Percentiles rank a stretch among this genome's conserved stretches.
These are phyloP conservation scores for Cladosporium sphaerospermum DNA, from an alignment of 2,329 filamentous ascomycete species.

Conservation along the genomic window DNA sequence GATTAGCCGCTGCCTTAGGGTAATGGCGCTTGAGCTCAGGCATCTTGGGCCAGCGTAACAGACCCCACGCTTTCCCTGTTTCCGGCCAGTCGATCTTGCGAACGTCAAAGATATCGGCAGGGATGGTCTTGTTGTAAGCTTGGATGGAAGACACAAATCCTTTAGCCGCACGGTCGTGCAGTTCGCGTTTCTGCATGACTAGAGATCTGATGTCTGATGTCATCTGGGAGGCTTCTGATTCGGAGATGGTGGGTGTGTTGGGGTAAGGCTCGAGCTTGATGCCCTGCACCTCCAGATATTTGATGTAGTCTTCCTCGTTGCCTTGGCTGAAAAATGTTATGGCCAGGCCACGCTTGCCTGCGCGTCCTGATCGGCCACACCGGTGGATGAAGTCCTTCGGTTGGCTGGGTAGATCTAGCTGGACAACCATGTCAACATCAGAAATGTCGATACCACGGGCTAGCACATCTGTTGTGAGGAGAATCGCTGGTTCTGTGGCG, in stretches of 20 bases:
- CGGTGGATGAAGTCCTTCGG: constrained; percentile 74
- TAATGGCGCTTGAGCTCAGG: constrained; percentile 59
- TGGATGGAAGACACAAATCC: constrained; percentile 92
- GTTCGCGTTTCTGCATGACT: constrained; percentile 54
- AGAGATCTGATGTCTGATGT: constrained; percentile 57
- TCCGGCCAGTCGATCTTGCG: constrained; percentile 79
- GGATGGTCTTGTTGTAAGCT: constrained; percentile 85
- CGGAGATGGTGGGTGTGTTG: constrained; percentile 44
- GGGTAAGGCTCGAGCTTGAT: constrained; percentile 27
- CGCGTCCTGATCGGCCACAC: constrained; percentile 58
- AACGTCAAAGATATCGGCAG: constrained; percentile 82
- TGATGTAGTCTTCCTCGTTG: constrained; percentile 81
- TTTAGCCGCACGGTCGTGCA: constrained; percentile 83
- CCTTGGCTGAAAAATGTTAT: constrained; percentile 81
- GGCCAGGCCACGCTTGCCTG: constrained; percentile 67
- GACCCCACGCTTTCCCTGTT: constrained; percentile 74
- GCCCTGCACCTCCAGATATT: constrained; percentile 58
- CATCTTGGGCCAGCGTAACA: constrained; percentile 86
- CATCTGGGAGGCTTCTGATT: constrained; percentile 53
- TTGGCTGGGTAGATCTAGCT: constrained; percentile 78
- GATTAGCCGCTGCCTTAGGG: constrained; percentile 32
- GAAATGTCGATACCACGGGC: constrained; percentile 88
- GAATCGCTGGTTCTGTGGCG: constrained; percentile 66
- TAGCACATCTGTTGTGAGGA: constrained; percentile 89
- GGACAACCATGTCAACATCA: constrained; percentile 82